Percentiles rank a stretch among this genome's conserved stretches.
phyloP scores from a whole-genome alignment of 1,284 basidiomycete species.

The Phellopilus nigrolimitatus region DNA sequence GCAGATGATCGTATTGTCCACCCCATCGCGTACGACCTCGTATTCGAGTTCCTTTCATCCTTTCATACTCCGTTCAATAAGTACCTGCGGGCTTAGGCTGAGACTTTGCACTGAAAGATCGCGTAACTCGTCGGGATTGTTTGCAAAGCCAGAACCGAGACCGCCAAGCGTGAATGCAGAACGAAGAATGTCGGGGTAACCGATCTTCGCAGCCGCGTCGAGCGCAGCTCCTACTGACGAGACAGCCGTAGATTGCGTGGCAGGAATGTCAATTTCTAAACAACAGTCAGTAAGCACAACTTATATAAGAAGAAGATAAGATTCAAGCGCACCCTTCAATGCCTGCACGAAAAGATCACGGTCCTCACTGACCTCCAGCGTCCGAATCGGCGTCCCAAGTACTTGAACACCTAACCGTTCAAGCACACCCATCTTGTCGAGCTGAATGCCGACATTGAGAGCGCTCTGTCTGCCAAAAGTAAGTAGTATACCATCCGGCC shows the following conservation, averaged over 20 bases:
- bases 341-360: slow-evolving; percentile 97
- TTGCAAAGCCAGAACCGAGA: slow-evolving; percentile 97
- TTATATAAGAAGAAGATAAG: neutral
- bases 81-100: slow-evolving; percentile 89
- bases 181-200: slow-evolving; percentile 97
- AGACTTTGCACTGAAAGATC: slow-evolving; percentile 92
- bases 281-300: slow-evolving; percentile 12
- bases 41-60: slow-evolving; percentile 99
- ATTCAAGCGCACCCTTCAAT: slow-evolving; percentile 69
- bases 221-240: slow-evolving; percentile 94
- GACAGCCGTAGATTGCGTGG: slow-evolving; percentile 95
- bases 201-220: slow-evolving; percentile 85
- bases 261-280: slow-evolving; percentile 95
- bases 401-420: slow-evolving; percentile 94
- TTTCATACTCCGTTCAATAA: slow-evolving; percentile 98
- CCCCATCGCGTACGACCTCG: slow-evolving; percentile 96
- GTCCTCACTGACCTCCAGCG: slow-evolving; percentile 95
- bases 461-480: slow-evolving; percentile 99
- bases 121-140: slow-evolving; percentile 91
- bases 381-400: slow-evolving; percentile 92
- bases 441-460: slow-evolving; percentile 95
- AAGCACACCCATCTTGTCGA: slow-evolving; percentile 96
- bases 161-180: slow-evolving; percentile 98
- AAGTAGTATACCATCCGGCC: slow-evolving; percentile 94
- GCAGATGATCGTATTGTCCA: slow-evolving; percentile 95